A percentile compares a stretch with the other conserved stretches of the same genome.
Evolutionary conservation across 768 basidiomycete species (phyloP).

Genomic region (Serendipita sp.): DNA sequence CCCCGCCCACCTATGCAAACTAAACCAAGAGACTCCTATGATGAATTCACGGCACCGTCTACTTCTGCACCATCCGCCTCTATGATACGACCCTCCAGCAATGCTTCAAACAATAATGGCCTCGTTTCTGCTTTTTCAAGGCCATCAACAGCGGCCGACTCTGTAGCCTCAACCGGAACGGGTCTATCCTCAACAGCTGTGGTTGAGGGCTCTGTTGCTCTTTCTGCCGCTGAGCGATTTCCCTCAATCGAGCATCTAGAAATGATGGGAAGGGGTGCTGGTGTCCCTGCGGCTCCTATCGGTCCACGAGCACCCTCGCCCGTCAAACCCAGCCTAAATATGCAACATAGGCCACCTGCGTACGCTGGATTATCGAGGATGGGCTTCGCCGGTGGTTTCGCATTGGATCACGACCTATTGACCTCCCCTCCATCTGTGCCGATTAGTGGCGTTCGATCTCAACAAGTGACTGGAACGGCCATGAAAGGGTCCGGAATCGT

Average conservation of each 20-base stretch:
- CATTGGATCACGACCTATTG: constrained; percentile 1
- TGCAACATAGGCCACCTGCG: neutral
- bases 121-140: constrained; percentile 1
- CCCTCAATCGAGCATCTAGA: constrained; percentile 80
- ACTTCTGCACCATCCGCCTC: constrained; percentile 34
- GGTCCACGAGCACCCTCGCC: neutral
- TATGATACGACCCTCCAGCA: constrained; percentile 18
- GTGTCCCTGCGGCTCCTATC: neutral
- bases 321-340: neutral
- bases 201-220: constrained; percentile 13
- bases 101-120: neutral
- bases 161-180: neutral
- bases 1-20: constrained; percentile 6
- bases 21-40: constrained; percentile 57
- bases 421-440: neutral
- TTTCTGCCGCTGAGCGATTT: constrained; percentile 53
- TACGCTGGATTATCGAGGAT: constrained; percentile 1
- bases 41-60: constrained; percentile 43
- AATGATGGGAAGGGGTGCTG: constrained; percentile 4
- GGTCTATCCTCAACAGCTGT: neutral
- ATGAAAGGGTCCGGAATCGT: constrained; percentile 18
- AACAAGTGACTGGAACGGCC: constrained; percentile 37
- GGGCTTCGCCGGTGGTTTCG: neutral
- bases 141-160: constrained; percentile 1
- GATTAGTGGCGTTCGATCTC: constrained; percentile 30